These are phyloP conservation scores for Monascus ruber DNA, from an alignment of 2,329 filamentous ascomycete genomes.

Conservation along the genomic window DNA sequence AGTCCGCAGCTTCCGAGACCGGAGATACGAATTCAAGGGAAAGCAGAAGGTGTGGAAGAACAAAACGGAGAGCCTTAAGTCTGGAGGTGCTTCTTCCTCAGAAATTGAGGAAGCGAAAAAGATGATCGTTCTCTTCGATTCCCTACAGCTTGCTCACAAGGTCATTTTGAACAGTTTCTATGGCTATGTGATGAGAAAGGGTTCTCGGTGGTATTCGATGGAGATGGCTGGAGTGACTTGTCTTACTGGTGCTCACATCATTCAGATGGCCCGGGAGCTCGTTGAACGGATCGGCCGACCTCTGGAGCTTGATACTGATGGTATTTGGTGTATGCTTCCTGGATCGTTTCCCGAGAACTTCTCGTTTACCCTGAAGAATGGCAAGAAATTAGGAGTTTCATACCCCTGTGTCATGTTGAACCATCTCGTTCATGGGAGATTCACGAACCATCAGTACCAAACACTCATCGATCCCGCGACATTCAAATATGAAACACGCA, in stretches of 20 bases:
- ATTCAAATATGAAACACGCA: constrained; percentile 90
- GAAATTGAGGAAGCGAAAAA: constrained; percentile 95
- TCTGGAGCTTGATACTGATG: constrained; percentile 90
- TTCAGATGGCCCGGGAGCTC: constrained; percentile 86
- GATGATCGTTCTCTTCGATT: constrained; percentile 96
- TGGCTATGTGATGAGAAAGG: constrained; percentile 98
- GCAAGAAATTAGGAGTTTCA: constrained; percentile 92
- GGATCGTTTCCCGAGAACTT: constrained; percentile 96
- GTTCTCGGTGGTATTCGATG: constrained; percentile 97
- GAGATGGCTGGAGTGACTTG: constrained; percentile 99
- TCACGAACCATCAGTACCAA: constrained; percentile 97
- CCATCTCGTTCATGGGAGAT: constrained; percentile 84
- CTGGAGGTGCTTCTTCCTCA: constrained; percentile 58
- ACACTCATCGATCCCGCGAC: constrained; percentile 66
- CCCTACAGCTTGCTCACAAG: constrained; percentile 91
- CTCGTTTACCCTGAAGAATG: constrained; percentile 82
- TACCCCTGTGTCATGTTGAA: constrained; percentile 99
- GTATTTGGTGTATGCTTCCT: constrained; percentile 99
- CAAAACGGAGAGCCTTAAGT: constrained; percentile 79
- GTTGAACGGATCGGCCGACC: constrained; percentile 89
- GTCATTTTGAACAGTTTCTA: constrained; percentile 99
- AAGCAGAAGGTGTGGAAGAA: constrained; percentile 98
- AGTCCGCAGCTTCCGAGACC: constrained; percentile 89
- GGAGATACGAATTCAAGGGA: constrained; percentile 96
- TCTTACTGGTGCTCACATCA: constrained; percentile 89